Evolutionary conservation across 1,139 yeast species (phyloP), one percentile per base, ranked within the genome.

Genomic region (Suhomyces ambrosiae): DNA sequence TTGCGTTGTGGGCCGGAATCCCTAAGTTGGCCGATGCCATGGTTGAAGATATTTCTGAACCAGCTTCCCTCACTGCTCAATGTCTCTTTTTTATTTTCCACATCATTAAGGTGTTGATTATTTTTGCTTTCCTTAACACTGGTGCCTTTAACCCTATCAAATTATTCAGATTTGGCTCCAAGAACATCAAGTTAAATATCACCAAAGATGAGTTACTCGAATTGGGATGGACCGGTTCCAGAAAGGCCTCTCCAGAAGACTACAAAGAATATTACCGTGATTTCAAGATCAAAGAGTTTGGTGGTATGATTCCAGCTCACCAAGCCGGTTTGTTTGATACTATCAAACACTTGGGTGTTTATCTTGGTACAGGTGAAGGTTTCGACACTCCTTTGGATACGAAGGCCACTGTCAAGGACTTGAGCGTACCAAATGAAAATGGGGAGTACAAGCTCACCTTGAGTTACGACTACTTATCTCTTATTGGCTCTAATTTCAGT

Each of bases 211-310:
- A 74, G 48, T 74, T 92, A 50, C 55, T 81, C 32, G 63, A 64
- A 8, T 68, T 89, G 50, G 97, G 97, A 31, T 92, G 97, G 97
- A 88, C 96, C 15, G 95, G 96, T 36, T 76, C 94, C 16, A 84
- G 82, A 61, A 81, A 82, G 53, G 85, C 84, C 12, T 74, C 83
- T 15, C 68, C 79, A 19, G 83, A 79, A 29, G 90, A 82, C 48
- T 92, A 84, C 73, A 78, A 77, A 52, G 86, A 82, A 43, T 74
- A 68, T 52, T 85, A 80, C 71, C 79, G 92, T 56, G 80, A 80
- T 37, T 65, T 63, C 53, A 74, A 76, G 57, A 78, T 86, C 56
- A 76, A 80, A 50, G 74, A 79, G 51, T 76, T 69, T 47, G 97
- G 96, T 39, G 92, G 95, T 13, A 71, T 87, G 55, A 77, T 88